phyloP scores from a whole-genome alignment of 2,329 filamentous ascomycete genomes.

The Claviceps maximensis region DNA sequence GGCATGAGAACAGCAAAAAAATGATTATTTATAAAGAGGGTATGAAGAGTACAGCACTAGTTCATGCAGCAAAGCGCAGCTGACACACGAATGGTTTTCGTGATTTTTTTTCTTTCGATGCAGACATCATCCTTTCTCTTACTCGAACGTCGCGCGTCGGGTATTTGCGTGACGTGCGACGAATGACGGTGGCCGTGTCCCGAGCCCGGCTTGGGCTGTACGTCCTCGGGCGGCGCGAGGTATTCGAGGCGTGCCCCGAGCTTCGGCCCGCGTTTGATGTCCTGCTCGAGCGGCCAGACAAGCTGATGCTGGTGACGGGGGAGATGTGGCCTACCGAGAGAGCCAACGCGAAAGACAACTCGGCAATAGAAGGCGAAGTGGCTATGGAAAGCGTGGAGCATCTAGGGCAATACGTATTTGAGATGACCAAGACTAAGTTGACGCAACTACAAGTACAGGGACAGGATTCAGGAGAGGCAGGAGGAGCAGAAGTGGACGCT shows the following conservation, averaged over 20 bases:
- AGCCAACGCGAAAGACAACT: constrained; percentile 26
- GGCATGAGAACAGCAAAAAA: neutral
- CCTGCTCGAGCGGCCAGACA: constrained; percentile 65
- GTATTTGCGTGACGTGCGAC: constrained; percentile 84
- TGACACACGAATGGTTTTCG: no score
- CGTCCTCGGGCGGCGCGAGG: constrained; percentile 72
- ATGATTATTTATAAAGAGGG: neutral
- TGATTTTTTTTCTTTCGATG: neutral
- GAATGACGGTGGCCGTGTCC: constrained; percentile 87
- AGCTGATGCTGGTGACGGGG: constrained; percentile 66
- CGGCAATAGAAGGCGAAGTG: constrained; percentile 40
- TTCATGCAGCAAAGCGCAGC: no score
- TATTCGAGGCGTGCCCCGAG: constrained; percentile 84
- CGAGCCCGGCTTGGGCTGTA: constrained; percentile 86
- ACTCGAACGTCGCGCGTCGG: constrained; percentile 80
- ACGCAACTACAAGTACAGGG: constrained; percentile 33
- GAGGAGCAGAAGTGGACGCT: constrained; percentile 10
- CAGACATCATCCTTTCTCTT: constrained; percentile 86
- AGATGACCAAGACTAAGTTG: constrained; percentile 67
- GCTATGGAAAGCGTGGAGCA: constrained; percentile 89
- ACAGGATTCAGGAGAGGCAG: neutral
- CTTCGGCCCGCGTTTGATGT: constrained; percentile 74
- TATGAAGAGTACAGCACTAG: no score
- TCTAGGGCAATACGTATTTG: constrained; percentile 86
- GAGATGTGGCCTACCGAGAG: constrained; percentile 71